phyloP scores from a whole-genome alignment of 495 filamentous ascomycete genomes.

The Terfezia boudieri region DNA sequence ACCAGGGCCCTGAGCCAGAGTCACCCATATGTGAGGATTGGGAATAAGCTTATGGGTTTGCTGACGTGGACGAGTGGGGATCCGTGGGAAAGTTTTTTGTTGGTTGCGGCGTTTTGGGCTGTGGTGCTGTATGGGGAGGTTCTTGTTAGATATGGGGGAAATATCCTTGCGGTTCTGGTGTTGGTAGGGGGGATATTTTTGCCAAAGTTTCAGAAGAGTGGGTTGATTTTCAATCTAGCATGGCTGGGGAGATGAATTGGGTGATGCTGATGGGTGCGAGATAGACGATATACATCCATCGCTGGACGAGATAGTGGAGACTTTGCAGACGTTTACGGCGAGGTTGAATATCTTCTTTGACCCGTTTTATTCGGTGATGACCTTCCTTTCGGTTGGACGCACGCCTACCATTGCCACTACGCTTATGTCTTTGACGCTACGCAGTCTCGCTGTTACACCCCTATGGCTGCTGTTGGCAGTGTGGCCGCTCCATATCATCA shows the following conservation, averaged over 20 bases:
- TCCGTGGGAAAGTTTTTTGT: constrained; percentile 87
- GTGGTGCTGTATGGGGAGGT: constrained; percentile 64
- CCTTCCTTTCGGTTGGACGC: constrained; percentile 78
- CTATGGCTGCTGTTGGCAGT: constrained; percentile 59
- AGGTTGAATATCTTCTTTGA: constrained; percentile 82
- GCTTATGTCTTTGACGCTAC: constrained; percentile 68
- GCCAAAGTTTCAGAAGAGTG: constrained; percentile 36
- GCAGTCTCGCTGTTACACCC: constrained; percentile 69
- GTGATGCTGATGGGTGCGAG: not conserved
- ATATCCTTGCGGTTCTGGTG: constrained; percentile 51
- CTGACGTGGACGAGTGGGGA: constrained; percentile 85
- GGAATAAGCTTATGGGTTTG: constrained; percentile 63
- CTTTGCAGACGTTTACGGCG: constrained; percentile 63
- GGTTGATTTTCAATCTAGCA: not conserved
- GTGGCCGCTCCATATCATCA: constrained; percentile 65
- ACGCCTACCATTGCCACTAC: constrained; percentile 88
- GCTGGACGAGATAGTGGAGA: constrained; percentile 89
- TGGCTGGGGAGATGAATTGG: not conserved
- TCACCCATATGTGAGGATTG: constrained; percentile 70
- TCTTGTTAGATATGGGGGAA: constrained; percentile 57
- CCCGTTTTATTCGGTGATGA: constrained; percentile 24
- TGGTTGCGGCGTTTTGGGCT: constrained; percentile 68
- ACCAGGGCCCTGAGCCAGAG: constrained; percentile 83
- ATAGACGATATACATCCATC: constrained; percentile 31
- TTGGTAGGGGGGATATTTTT: constrained; percentile 86